These are phyloP conservation scores for Melastoma candidum DNA, from an alignment of 441 rosid genomes.

Conservation along the genomic window DNA sequence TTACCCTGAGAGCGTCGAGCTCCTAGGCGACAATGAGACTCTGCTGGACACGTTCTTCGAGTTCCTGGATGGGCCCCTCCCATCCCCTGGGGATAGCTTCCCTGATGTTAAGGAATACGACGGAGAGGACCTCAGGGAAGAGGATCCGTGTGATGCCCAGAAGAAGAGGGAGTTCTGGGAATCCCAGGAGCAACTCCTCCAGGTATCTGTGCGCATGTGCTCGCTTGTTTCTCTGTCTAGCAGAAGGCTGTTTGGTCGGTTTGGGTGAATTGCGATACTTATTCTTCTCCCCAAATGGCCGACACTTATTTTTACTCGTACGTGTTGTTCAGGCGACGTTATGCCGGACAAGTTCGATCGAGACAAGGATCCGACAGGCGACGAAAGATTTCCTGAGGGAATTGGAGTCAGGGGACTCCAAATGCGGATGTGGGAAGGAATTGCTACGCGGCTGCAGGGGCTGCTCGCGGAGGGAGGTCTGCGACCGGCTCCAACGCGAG, in stretches of 20 bases:
- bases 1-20: slow-evolving; percentile 25
- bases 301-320: not conserved
- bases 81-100: slow-evolving; percentile 21
- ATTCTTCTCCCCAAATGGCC: slow-evolving; percentile 1
- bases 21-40: slow-evolving; percentile 45
- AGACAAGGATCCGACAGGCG: slow-evolving; percentile 53
- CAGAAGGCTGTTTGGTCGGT: not conserved
- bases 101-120: slow-evolving; percentile 15
- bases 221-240: not conserved
- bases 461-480: slow-evolving; percentile 41
- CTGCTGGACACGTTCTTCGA: slow-evolving; percentile 55
- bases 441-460: slow-evolving; percentile 44
- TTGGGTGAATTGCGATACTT: not conserved
- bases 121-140: slow-evolving; percentile 3
- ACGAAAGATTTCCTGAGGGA: slow-evolving; percentile 46
- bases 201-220: slow-evolving; percentile 27
- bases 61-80: slow-evolving; percentile 31
- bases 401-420: slow-evolving; percentile 17
- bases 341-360: slow-evolving; percentile 49
- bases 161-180: slow-evolving; percentile 57
- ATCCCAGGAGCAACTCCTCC: slow-evolving; percentile 53
- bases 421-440: slow-evolving; percentile 40
- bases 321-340: slow-evolving; percentile 41
- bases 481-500: slow-evolving; percentile 36
- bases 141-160: slow-evolving; percentile 20